Evolutionary conservation across 768 basidiomycete species (phyloP).

Genomic region (Panaeolus papilionaceus): DNA sequence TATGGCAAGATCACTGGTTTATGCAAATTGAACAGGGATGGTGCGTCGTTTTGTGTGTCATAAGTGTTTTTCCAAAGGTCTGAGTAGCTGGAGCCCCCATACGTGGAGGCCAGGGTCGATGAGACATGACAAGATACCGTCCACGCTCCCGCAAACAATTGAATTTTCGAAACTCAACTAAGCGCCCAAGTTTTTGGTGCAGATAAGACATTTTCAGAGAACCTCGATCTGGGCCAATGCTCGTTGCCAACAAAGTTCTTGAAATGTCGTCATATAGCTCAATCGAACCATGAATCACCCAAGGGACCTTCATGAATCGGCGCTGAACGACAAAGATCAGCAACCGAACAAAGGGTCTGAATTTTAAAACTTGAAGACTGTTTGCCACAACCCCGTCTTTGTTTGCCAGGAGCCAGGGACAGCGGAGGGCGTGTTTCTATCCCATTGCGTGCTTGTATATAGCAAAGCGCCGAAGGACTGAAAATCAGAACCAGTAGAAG

Average conservation of each 20-base stretch:
- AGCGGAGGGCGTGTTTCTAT: not conserved
- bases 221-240: not conserved
- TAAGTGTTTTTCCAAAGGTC: not conserved
- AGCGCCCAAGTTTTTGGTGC: not conserved
- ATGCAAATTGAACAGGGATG: too few relatives aligned
- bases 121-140: not conserved
- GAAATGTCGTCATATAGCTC: not conserved
- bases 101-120: not conserved
- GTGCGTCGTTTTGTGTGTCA: too few relatives aligned
- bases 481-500: not conserved
- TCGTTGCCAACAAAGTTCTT: not conserved
- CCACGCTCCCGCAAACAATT: not conserved
- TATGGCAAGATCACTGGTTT: too few relatives aligned
- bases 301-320: not conserved
- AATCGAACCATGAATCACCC: too few relatives aligned
- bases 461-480: conserved; percentile 2
- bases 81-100: not conserved
- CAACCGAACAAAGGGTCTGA: not conserved
- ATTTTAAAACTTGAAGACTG: not conserved
- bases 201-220: not conserved
- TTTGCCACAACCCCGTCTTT: not conserved
- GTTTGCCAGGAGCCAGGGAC: not conserved
- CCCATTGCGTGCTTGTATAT: not conserved
- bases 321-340: not conserved
- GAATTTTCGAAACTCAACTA: not conserved